A percentile compares a stretch with the other conserved stretches of the same genome.
These are phyloP conservation scores for Myxozyma vanderwaltii DNA, from an alignment of 805 yeast species.

Conservation along the genomic window DNA sequence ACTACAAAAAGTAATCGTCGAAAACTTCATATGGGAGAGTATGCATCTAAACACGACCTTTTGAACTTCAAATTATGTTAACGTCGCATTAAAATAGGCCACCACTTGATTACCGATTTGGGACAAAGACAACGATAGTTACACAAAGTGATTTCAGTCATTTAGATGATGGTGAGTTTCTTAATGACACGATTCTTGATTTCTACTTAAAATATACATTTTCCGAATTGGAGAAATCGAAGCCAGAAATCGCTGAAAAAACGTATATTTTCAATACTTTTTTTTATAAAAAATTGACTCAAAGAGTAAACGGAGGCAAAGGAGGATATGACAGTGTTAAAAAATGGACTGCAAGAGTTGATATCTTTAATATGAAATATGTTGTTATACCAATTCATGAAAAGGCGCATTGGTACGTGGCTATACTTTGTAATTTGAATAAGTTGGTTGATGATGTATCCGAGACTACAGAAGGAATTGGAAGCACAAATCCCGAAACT, in stretches of 20 bases:
- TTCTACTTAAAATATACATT: constrained; percentile 59
- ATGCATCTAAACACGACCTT: not conserved
- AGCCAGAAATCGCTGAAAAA: constrained; percentile 44
- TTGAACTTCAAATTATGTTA: not conserved
- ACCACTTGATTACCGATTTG: constrained; percentile 44
- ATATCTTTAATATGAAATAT: constrained; percentile 59
- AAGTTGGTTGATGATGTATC: constrained; percentile 24
- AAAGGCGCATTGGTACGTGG: constrained; percentile 82
- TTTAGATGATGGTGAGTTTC: constrained; percentile 78
- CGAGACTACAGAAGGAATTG: not conserved
- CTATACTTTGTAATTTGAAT: constrained; percentile 60
- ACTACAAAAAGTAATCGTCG: constrained; percentile 12
- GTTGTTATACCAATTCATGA: constrained; percentile 82
- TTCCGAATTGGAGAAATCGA: constrained; percentile 40
- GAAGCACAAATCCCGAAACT: not conserved
- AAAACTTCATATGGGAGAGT: constrained; percentile 21
- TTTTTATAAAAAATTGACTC: constrained; percentile 65
- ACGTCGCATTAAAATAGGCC: not conserved
- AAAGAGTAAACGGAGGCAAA: constrained; percentile 34
- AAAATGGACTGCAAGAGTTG: constrained; percentile 76
- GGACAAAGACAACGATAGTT: constrained; percentile 60
- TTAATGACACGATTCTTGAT: constrained; percentile 85
- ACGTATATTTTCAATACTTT: constrained; percentile 75
- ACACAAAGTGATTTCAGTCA: constrained; percentile 75
- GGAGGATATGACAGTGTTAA: constrained; percentile 62